A percentile compares a stretch with the other conserved stretches of the same genome.
Evolutionary conservation across 148 eudicot genomes (phyloP).

Genomic region (Spergularia bocconei): DNA sequence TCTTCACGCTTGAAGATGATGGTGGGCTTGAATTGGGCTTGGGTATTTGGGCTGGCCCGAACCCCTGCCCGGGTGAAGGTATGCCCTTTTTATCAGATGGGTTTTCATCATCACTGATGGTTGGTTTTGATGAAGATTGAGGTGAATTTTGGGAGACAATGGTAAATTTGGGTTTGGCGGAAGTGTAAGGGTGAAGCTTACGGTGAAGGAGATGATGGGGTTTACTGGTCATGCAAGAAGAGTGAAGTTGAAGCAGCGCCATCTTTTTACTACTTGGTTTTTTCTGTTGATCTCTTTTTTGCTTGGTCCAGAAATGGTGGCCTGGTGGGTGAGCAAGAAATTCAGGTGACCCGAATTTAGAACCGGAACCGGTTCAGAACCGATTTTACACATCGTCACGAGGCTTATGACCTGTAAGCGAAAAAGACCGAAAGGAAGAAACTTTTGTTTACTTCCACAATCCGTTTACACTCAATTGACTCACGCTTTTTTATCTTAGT

Average conservation of each 20-base stretch:
- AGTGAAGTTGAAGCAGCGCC: slow-evolving; percentile 46
- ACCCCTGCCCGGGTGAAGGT: slow-evolving; percentile 40
- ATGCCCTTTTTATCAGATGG: slow-evolving; percentile 18
- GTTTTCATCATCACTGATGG: slow-evolving; percentile 23
- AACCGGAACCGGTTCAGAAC: too few relatives aligned
- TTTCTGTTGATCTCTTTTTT: not conserved
- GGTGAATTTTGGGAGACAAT: slow-evolving; percentile 36
- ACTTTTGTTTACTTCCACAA: too few relatives aligned
- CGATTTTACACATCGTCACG: too few relatives aligned
- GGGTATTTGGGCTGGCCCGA: slow-evolving; percentile 36
- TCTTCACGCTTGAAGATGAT: slow-evolving; percentile 35
- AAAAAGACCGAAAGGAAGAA: too few relatives aligned
- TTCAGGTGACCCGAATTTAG: too few relatives aligned
- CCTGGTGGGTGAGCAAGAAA: too few relatives aligned
- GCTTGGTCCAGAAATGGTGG: too few relatives aligned
- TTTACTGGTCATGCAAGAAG: slow-evolving; percentile 38
- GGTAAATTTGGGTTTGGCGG: slow-evolving; percentile 30
- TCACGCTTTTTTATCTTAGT: too few relatives aligned
- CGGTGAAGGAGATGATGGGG: slow-evolving; percentile 32
- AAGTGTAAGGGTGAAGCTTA: slow-evolving; percentile 7
- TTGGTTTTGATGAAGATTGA: slow-evolving; percentile 32
- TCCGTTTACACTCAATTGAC: too few relatives aligned
- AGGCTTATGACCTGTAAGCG: too few relatives aligned
- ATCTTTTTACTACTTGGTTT: slow-evolving; percentile 25
- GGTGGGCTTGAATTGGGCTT: slow-evolving; percentile 19